Evolutionary conservation across 2,329 filamentous ascomycete species (phyloP), one percentile per base, ranked within the genome.

Genomic region (Trichoderma koningii): DNA sequence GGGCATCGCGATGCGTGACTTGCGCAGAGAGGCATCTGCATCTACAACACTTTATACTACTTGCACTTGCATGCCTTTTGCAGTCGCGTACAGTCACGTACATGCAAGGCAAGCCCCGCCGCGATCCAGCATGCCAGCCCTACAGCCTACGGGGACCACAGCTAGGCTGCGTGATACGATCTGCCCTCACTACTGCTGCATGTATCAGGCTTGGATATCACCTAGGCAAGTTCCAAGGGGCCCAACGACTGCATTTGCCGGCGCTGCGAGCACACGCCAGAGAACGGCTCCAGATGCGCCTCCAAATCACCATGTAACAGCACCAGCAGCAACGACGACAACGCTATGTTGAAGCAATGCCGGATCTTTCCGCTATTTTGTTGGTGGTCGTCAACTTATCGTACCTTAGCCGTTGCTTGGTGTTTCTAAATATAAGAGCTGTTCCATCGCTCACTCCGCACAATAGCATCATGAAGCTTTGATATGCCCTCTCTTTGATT

Each of bases 111-210:
- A 38, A 38, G 10, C 3, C 10, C 34, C 34, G 34, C 34, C 34
- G 34, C 34, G 34, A 38, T 38, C 34, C 7, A 53, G 59, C 59
- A 62, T 62, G 48, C 59, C 59, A 62, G 59, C 48, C 59, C 59
- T 62, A 62, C 41, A 28, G 23, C 59, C 59, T 62, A 62, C 41
- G 44, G 17, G 55, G 28, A 44, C 55, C 44, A 41, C 47, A 17
- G 55, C n/a, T 7, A 28, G 14, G 30, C 14, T 53, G 30, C 28
- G 34, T 38, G 12, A 12, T 38, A 38, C 34, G 3, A 38, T 3
- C 7, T 38, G 9, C 30, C 34, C 3, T 12, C 28, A 23, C 15
- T 44, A 42, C 4, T 42, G 7, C 41, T 42, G 41, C 17, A 42
- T 42, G 41, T 42, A 42, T 17, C 17, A 42, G 14, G 23, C 9